These are phyloP conservation scores for Acorus gramineus DNA, from an alignment of 106 monocot genomes.

Conservation along the genomic window DNA sequence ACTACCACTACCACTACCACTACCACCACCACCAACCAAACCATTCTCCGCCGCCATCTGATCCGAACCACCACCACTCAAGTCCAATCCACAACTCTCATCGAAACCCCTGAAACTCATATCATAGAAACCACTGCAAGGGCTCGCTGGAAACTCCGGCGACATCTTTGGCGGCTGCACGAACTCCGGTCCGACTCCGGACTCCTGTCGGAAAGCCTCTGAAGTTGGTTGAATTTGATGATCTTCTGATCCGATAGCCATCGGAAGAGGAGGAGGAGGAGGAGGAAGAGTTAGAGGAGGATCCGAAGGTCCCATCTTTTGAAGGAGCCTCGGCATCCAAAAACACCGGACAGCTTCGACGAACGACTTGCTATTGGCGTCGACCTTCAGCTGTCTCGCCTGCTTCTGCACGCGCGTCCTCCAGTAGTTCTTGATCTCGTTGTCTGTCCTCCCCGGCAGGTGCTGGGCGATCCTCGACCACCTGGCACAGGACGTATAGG, in stretches of 20 bases:
- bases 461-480: conserved; percentile 76
- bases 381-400: conserved; percentile 50
- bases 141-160: no score
- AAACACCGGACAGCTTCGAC: conserved; percentile 36
- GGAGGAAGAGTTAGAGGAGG: not conserved
- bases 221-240: conserved; percentile 16
- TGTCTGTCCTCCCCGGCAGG: conserved; percentile 62
- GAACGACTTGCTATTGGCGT: conserved; percentile 47
- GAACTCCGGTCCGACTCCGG: no score
- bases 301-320: conserved; percentile 19
- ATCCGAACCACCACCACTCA: not conserved
- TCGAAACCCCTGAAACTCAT: conserved; percentile 7
- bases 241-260: conserved; percentile 20
- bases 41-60: not conserved
- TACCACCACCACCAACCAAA: not conserved
- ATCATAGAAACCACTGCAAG: no score
- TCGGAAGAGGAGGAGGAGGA: conserved; percentile 13
- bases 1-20: not conserved
- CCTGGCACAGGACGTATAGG: conserved; percentile 6
- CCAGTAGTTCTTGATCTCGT: conserved; percentile 81
- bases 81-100: not conserved
- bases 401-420: conserved; percentile 62
- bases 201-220: no score
- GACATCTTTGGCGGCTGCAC: no score
- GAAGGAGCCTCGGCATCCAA: conserved; percentile 51